These are phyloP conservation scores for Plasmodium inui DNA, from an alignment of 169 alveolate species.

Conservation along the genomic window DNA sequence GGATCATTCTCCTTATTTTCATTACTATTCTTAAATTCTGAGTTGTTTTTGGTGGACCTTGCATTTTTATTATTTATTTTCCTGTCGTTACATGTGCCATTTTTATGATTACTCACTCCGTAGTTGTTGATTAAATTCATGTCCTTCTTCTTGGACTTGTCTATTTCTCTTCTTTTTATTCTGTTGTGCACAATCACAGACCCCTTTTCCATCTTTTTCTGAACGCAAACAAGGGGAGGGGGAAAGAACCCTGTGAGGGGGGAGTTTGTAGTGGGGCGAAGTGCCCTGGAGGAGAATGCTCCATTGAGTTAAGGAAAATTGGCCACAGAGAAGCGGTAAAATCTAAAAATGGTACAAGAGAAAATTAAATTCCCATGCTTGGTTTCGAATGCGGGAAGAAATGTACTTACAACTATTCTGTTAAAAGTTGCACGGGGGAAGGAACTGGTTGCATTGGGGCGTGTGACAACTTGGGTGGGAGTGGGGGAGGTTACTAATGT, in stretches of 20 bases:
- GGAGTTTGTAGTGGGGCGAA: not conserved
- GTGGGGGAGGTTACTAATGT: not conserved
- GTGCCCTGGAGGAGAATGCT: not conserved
- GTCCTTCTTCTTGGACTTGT: conserved; percentile 31
- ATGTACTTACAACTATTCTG: conserved; percentile 26
- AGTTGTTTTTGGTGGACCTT: conserved; percentile 15
- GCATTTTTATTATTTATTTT: conserved; percentile 33
- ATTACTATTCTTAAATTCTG: not conserved
- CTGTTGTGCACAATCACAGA: conserved; percentile 22
- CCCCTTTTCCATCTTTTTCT: conserved; percentile 41
- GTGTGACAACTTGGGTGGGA: not conserved
- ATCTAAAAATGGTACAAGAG: not conserved
- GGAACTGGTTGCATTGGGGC: not conserved
- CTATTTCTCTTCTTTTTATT: conserved; percentile 59
- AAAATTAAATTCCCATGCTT: not conserved
- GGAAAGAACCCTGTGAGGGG: not conserved
- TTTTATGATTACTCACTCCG: conserved; percentile 17
- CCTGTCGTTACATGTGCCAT: conserved; percentile 26
- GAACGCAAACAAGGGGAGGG: not conserved
- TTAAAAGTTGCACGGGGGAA: not conserved
- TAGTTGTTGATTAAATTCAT: conserved; percentile 1
- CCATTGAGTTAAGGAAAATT: not conserved
- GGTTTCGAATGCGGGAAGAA: not conserved
- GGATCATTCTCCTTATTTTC: conserved; percentile 27
- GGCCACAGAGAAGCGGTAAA: not conserved